A percentile compares a stretch with the other conserved stretches of the same genome.
These are phyloP conservation scores for Trypethelium eluteriae DNA, from an alignment of 495 filamentous ascomycete genomes.

Conservation along the genomic window DNA sequence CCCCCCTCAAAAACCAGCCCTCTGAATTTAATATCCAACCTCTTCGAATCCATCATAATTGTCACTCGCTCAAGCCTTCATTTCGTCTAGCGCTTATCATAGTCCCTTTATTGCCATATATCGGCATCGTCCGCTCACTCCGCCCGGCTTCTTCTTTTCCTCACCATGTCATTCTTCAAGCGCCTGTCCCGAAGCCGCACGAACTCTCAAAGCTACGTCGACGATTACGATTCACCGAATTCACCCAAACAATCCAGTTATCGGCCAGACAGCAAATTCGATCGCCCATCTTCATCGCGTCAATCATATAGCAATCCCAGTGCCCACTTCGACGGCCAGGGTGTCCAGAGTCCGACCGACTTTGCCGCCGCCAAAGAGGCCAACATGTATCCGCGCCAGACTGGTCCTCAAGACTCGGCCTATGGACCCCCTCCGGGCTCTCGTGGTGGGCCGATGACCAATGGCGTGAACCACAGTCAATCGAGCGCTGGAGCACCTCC, in stretches of 20 bases:
- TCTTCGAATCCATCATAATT: background rate
- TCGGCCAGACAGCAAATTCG: conserved; percentile 11
- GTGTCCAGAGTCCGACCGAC: conserved; percentile 8
- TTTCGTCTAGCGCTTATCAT: conserved; percentile 9
- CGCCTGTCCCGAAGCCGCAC: conserved; percentile 26
- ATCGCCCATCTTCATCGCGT: conserved; percentile 7
- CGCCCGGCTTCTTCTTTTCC: conserved; percentile 20
- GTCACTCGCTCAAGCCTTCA: conserved; percentile 2
- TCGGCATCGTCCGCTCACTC: conserved; percentile 8
- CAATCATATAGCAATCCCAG: conserved; percentile 13
- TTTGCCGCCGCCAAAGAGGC: conserved; percentile 11
- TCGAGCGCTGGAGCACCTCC: conserved; percentile 3
- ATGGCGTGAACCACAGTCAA: conserved; percentile 20
- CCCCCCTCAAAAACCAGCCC: background rate
- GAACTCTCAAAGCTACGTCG: conserved; percentile 30
- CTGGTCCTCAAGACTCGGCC: background rate
- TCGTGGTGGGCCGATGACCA: background rate
- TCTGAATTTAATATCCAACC: background rate
- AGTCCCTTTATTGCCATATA: background rate
- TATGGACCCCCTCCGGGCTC: conserved; percentile 3
- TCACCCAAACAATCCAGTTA: conserved; percentile 1
- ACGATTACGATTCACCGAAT: conserved; percentile 20
- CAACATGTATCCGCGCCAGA: conserved; percentile 16
- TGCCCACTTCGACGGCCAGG: conserved; percentile 6
- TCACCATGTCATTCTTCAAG: conserved; percentile 32